Base-by-base conservation (phyloP, 176 grass and related monocot species). In the Oryza meyeriana region DNA sequence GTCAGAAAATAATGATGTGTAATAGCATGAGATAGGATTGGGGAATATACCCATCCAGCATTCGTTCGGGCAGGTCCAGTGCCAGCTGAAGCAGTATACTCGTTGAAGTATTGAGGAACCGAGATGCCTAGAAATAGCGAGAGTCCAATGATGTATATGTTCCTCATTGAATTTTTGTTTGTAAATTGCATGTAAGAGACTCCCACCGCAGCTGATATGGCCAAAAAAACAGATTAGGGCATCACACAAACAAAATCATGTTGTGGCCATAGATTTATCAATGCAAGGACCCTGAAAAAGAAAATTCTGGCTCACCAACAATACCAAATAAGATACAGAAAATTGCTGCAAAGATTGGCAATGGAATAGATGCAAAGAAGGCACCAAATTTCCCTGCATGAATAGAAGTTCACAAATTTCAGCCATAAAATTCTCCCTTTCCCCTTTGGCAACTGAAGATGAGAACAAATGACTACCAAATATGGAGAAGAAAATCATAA, bases 401-500 rank as follows among this genome's bases (percentile, higher is more conserved):
- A 64, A 79, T 62, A 36, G 5, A 74, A 47, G 33, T 79, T 48
- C 16, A n/a, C 27, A 76, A 88, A 79, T 57, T 71, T 84, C 40
- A 84, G 55, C 48, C 61, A 83, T 33, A 72, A 83, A 61, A 59
- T 59, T 61, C 31, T 10, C 25, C 34, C 42, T 18, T 26, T 31
- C 35, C 77, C 69, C 34, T 36, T 38, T 41, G 17, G 48, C 35
- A 85, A 77, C 33, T 58, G 30, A 85, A 81, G 36, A 35, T 47
- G 83, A 64, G 9, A 89, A 79, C 18, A 86, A 66, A 44, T 25
- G 14, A 76, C 32, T 86, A 99, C 97, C 97, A 92, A 99, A 90
- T 77, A 99, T 85, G 83, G 93, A 92, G 83, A 95, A 99, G 85
- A 99, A 99, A 61, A 99, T 79, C 97, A 99, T 99, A 87, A 95